Evolutionary conservation across 441 rosid species (phyloP).

Genomic region (Raphanus hybrid): DNA sequence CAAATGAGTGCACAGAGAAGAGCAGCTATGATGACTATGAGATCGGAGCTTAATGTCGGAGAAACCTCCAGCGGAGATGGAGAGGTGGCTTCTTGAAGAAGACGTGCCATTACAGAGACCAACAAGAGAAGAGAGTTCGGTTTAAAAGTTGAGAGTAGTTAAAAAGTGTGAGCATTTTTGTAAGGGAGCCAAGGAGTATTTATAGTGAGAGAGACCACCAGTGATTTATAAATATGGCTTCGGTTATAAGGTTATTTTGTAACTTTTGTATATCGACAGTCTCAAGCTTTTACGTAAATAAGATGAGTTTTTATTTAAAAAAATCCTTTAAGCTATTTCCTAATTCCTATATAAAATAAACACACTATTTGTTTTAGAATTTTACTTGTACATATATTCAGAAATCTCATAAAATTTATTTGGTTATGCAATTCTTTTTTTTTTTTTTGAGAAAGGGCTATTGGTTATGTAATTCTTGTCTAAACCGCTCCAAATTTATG

Average conservation of each 20-base stretch:
- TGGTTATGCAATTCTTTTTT: too few relatives aligned
- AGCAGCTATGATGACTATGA: conserved; percentile 73
- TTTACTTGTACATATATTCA: not conserved
- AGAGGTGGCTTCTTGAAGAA: conserved; percentile 30
- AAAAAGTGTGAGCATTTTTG: conserved; percentile 19
- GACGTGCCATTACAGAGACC: conserved; percentile 60
- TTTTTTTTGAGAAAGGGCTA: too few relatives aligned
- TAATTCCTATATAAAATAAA: not conserved
- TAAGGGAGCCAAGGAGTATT: conserved; percentile 17
- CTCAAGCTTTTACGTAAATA: conserved; percentile 1
- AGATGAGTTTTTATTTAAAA: not conserved
- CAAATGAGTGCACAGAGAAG: conserved; percentile 80
- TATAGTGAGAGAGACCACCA: conserved; percentile 22
- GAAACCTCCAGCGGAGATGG: conserved; percentile 35
- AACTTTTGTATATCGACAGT: not conserved
- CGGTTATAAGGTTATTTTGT: not conserved
- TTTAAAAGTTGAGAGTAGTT: conserved; percentile 20
- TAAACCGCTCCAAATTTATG: not conserved
- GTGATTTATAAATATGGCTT: too few relatives aligned
- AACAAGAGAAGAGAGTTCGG: not conserved
- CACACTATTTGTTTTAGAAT: not conserved
- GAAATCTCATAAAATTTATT: not conserved
- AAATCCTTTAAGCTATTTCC: not conserved
- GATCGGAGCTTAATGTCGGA: conserved; percentile 61
- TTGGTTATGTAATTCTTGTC: not conserved